Percentiles rank a stretch among this genome's conserved stretches.
Evolutionary conservation across 768 basidiomycete genomes (phyloP).

Genomic region (Sporobolomyces roseus): DNA sequence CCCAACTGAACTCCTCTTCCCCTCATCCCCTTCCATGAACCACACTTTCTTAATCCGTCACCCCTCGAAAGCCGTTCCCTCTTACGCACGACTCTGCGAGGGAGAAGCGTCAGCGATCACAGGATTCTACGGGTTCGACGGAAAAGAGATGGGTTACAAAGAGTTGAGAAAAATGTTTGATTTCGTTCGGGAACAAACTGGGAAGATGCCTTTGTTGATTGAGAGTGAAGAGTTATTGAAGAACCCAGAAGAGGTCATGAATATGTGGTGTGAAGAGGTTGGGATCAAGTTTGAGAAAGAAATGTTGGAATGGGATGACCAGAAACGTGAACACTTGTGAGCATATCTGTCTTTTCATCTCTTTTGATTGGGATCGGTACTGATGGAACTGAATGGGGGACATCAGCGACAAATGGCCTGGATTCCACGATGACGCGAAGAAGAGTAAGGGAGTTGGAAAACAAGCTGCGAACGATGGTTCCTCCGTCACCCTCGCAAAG

Average conservation of each 20-base stretch:
- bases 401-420: conserved; percentile 41
- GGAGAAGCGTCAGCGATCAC: conserved; percentile 34
- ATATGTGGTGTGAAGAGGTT: conserved; percentile 41
- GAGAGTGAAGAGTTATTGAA: conserved; percentile 41
- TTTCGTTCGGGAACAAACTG: conserved; percentile 31
- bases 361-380: not conserved
- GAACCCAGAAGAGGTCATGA: conserved; percentile 36
- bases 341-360: conserved; percentile 15
- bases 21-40: conserved; percentile 28
- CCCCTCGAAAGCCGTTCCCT: conserved; percentile 44
- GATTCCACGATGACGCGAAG: conserved; percentile 42
- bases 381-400: not conserved
- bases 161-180: conserved; percentile 40
- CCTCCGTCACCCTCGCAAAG: not conserved
- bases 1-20: conserved; percentile 40
- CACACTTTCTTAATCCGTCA: conserved; percentile 47
- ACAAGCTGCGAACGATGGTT: not conserved
- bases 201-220: conserved; percentile 38
- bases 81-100: conserved; percentile 43
- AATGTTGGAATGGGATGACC: conserved; percentile 45
- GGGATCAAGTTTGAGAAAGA: conserved; percentile 39
- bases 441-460: conserved; percentile 26
- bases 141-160: conserved; percentile 42
- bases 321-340: conserved; percentile 43
- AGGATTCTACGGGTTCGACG: conserved; percentile 45